A percentile compares a stretch with the other conserved stretches of the same genome.
These are phyloP conservation scores for Mycena capillaripes DNA, from an alignment of 768 basidiomycete genomes.

Conservation along the genomic window DNA sequence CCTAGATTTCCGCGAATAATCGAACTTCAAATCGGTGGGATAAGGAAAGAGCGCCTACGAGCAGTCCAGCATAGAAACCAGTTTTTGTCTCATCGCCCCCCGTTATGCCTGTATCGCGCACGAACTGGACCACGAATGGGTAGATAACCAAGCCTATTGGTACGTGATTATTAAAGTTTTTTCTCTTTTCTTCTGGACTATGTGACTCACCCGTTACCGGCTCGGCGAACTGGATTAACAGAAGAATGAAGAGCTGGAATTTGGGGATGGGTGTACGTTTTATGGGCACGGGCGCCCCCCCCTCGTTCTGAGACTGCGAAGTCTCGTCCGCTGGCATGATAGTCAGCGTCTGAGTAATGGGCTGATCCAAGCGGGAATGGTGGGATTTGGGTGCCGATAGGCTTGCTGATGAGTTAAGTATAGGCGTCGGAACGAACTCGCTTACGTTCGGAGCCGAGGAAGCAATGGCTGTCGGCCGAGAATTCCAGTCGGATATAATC, in stretches of 20 bases:
- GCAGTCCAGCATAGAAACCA: constrained; percentile 43
- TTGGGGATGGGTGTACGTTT: background rate
- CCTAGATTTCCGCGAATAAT: constrained; percentile 30
- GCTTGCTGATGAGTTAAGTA: too few species aligned
- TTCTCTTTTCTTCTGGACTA: background rate
- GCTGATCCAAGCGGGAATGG: too few species aligned
- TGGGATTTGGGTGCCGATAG: too few species aligned
- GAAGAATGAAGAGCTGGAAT: background rate
- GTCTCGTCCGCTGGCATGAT: background rate
- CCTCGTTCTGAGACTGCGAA: background rate
- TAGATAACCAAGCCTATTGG: constrained; percentile 32
- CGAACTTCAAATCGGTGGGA: background rate
- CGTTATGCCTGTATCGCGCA: constrained; percentile 40
- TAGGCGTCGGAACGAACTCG: too few species aligned
- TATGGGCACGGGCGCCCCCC: background rate
- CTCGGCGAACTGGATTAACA: background rate
- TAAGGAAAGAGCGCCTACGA: constrained; percentile 23
- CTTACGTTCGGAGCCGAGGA: too few species aligned
- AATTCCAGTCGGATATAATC: too few species aligned
- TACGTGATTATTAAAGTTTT: background rate
- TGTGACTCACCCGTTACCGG: background rate
- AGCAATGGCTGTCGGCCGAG: too few species aligned
- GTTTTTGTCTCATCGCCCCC: constrained; percentile 38
- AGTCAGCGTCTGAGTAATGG: too few species aligned
- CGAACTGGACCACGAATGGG: constrained; percentile 42